These are phyloP conservation scores for Aeschynomene evenia DNA, from an alignment of 306 rosid species.

Conservation along the genomic window DNA sequence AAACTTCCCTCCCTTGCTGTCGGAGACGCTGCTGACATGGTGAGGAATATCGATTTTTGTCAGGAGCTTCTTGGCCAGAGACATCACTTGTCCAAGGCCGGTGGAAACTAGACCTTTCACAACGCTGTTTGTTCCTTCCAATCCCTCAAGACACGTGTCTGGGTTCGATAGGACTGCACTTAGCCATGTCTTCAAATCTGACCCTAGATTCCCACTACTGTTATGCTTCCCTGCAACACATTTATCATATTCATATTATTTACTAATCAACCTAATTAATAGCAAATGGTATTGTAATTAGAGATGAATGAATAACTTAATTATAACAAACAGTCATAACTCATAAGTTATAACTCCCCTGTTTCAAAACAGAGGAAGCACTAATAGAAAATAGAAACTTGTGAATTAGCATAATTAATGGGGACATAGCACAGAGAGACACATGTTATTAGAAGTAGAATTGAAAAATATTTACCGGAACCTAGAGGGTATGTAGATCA, in stretches of 20 bases:
- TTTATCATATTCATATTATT: not conserved
- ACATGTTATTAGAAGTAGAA: no score
- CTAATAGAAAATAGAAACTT: not conserved
- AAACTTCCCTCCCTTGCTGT: not conserved
- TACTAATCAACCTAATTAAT: no score
- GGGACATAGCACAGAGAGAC: not conserved
- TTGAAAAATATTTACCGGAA: no score
- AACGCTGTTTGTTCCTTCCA: constrained; percentile 65
- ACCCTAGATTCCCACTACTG: constrained; percentile 65
- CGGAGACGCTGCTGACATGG: constrained; percentile 32
- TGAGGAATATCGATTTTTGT: constrained; percentile 31
- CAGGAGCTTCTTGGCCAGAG: constrained; percentile 51
- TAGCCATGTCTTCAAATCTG: constrained; percentile 86
- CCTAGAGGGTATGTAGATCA: not conserved
- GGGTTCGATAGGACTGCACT: constrained; percentile 70
- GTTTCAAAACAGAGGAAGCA: constrained; percentile 18
- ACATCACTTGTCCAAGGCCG: constrained; percentile 49
- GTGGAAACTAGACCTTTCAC: constrained; percentile 42
- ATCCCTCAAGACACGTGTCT: constrained; percentile 81
- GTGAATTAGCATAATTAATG: not conserved
- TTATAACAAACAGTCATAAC: no score
- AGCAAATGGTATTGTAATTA: no score
- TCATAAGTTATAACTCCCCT: not conserved
- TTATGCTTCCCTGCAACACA: constrained; percentile 50
- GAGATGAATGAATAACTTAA: not conserved